Evolutionary conservation across 2,329 filamentous ascomycete genomes (phyloP), one percentile per base, ranked within the genome.

Genomic region (Blumeria graminis): DNA sequence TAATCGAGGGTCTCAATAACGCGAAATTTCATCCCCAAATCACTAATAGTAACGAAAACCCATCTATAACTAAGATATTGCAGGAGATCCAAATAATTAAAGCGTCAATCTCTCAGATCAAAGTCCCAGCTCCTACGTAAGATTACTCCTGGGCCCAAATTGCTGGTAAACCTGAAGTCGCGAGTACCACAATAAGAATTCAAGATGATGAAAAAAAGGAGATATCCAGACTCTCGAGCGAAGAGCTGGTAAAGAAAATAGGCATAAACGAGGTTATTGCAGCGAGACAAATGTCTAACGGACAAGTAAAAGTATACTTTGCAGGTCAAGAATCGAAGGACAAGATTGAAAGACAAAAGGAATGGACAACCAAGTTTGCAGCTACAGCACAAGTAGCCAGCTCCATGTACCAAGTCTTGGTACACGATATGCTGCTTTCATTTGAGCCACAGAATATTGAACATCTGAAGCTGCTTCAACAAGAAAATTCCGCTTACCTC

Each of bases 211-310:
- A 52, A 34, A 28, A 52, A 28, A 52, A 52, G 32, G 6, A n/a
- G 13, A 52, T 52, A 4, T 4, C 48, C 13, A 52, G 18, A 18
- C 48, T 52, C 13, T 34, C 48, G 14, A 35, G 48, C 33, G 28
- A 52, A 52, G 48, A 52, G 32, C 33, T 52, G 13, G 48, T 50
- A 28, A 52, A 52, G 48, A 52, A n/a, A 14, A 52, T 52, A 7
- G 48, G 28, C 6, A 22, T 33, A 28, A 34, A 33, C 16, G 48
- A 52, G 35, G 13, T 35, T 6, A 28, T 52, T 1, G 48, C 11
- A 11, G 48, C 48, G 11, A 11, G 4, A 3, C 38, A 41, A 4
- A 41, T 41, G 2, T 11, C n/a, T 5, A 5, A 41, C 38, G 48
- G 22, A 52, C 48, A 35, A 14, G 48, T 34, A 3, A 52, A 52